These are phyloP conservation scores for Colletotrichum nymphaeae DNA, from an alignment of 2,329 filamentous ascomycete genomes.

Conservation along the genomic window DNA sequence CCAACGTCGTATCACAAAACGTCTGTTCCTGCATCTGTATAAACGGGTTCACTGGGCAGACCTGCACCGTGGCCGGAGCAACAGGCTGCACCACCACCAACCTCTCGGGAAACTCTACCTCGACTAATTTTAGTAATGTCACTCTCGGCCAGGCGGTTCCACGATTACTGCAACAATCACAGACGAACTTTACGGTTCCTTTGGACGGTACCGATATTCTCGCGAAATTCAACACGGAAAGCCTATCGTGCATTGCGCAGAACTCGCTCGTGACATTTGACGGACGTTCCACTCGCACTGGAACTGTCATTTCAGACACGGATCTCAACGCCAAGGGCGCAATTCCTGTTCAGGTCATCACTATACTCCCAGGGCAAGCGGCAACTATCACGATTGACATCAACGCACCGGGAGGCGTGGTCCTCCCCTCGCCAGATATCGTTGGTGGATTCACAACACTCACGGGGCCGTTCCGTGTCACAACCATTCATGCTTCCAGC, in stretches of 20 bases:
- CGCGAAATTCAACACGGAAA: slow-evolving; percentile 78
- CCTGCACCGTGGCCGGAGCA: slow-evolving; percentile 60
- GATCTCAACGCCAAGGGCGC: slow-evolving; percentile 32
- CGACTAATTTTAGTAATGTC: slow-evolving; percentile 67
- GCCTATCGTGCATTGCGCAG: slow-evolving; percentile 84
- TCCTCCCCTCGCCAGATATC: slow-evolving; percentile 34
- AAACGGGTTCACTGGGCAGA: slow-evolving; percentile 80
- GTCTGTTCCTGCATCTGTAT: slow-evolving; percentile 89
- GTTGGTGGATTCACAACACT: slow-evolving; percentile 40
- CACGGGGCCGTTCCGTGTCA: slow-evolving; percentile 39
- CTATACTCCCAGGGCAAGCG: slow-evolving; percentile 42
- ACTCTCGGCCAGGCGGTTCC: slow-evolving; percentile 86
- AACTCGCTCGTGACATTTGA: slow-evolving; percentile 91
- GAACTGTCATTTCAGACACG: slow-evolving; percentile 41
- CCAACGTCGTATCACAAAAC: slow-evolving; percentile 74
- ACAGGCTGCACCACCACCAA: slow-evolving; percentile 66
- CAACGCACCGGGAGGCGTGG: slow-evolving; percentile 35
- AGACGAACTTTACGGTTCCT: slow-evolving; percentile 79
- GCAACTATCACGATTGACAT: slow-evolving; percentile 48
- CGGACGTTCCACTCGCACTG: slow-evolving; percentile 57
- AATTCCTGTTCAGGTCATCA: slow-evolving; percentile 40
- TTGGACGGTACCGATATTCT: slow-evolving; percentile 78
- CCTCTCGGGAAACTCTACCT: slow-evolving; percentile 51
- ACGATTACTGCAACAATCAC: slow-evolving; percentile 73
- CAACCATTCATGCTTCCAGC: slow-evolving; percentile 32